Evolutionary conservation across 139 green algal genomes (phyloP).

Genomic region (Chlorella sp.): DNA sequence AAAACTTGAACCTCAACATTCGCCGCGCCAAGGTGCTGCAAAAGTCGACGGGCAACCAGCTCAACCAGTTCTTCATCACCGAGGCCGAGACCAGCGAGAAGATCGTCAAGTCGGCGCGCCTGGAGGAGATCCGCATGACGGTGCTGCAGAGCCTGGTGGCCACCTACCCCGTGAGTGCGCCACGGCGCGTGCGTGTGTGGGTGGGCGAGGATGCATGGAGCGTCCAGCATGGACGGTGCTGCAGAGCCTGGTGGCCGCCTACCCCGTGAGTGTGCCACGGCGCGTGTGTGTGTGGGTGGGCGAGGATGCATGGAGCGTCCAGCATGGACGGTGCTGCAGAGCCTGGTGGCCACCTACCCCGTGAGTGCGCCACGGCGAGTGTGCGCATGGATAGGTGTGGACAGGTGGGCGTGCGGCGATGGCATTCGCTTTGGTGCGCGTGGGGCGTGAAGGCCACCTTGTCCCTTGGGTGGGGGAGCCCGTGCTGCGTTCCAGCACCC

Average conservation of each 20-base stretch:
- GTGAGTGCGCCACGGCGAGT: conserved; percentile 39
- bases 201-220: too few species aligned
- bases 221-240: too few species aligned
- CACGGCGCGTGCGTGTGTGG: background rate
- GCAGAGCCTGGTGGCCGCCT: conserved; percentile 71
- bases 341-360: conserved; percentile 77
- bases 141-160: conserved; percentile 79
- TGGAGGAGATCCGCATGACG: conserved; percentile 90
- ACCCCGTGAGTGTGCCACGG: conserved; percentile 64
- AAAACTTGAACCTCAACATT: conserved; percentile 89
- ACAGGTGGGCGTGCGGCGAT: background rate
- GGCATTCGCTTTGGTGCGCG: background rate
- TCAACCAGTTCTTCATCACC: conserved; percentile 85
- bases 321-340: conserved; percentile 86
- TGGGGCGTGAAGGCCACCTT: background rate
- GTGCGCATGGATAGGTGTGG: too few species aligned
- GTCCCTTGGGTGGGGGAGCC: background rate
- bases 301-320: too few species aligned
- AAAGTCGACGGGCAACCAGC: background rate
- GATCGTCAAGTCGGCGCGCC: conserved; percentile 54
- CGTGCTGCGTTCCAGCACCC: too few species aligned
- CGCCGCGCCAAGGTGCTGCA: conserved; percentile 65
- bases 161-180: conserved; percentile 74
- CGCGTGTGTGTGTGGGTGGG: background rate
- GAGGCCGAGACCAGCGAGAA: conserved; percentile 44